A percentile compares a stretch with the other conserved stretches of the same genome.
These are phyloP conservation scores for Leccinum fuscescens DNA, from an alignment of 1,284 basidiomycete species.

Conservation along the genomic window DNA sequence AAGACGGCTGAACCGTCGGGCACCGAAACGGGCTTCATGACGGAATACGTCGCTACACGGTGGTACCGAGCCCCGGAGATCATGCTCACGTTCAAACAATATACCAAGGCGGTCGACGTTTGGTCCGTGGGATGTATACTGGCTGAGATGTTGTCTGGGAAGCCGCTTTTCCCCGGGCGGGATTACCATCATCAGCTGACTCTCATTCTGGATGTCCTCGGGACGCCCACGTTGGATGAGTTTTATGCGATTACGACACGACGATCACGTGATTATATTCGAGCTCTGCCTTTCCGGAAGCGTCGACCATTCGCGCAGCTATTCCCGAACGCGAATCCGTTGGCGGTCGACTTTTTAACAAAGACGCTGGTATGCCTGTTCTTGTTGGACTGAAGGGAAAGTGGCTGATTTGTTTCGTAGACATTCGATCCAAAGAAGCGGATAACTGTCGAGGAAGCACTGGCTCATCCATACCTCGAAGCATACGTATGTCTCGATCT, in stretches of 20 bases:
- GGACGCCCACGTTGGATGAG: constrained; percentile 90
- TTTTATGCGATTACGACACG: constrained; percentile 88
- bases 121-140: constrained; percentile 98
- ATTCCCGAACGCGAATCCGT: constrained; percentile 84
- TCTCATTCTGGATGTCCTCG: constrained; percentile 87
- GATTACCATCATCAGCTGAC: constrained; percentile 96
- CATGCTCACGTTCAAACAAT: constrained; percentile 96
- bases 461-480: constrained; percentile 88
- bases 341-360: constrained; percentile 90
- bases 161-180: constrained; percentile 93
- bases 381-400: background rate
- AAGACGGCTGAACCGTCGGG: constrained; percentile 84
- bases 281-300: constrained; percentile 86
- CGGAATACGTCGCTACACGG: constrained; percentile 90
- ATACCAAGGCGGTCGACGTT: constrained; percentile 91
- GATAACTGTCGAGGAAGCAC: constrained; percentile 87
- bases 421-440: constrained; percentile 94
- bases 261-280: constrained; percentile 87
- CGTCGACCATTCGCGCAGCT: constrained; percentile 72
- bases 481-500: constrained; percentile 68
- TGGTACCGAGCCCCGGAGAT: constrained; percentile 96
- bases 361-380: constrained; percentile 73
- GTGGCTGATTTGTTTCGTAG: constrained; percentile 34
- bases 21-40: constrained; percentile 88
- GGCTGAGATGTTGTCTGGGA: constrained; percentile 93